These are phyloP conservation scores for Petrea volubilis DNA, from an alignment of 257 asterid genomes.

Conservation along the genomic window DNA sequence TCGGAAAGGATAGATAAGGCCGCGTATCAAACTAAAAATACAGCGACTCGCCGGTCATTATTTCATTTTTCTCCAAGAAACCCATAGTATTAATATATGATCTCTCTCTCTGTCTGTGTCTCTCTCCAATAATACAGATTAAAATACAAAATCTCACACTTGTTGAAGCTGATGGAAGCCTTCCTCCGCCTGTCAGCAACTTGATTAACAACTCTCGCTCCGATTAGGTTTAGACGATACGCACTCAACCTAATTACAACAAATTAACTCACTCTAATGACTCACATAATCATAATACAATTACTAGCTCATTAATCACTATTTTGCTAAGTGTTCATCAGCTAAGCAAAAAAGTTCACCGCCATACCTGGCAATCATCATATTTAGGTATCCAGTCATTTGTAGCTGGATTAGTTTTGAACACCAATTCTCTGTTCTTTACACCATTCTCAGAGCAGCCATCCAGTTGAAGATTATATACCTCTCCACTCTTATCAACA, in stretches of 20 bases:
- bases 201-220: conserved; percentile 34
- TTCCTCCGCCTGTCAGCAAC: background rate
- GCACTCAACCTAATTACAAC: conserved; percentile 21
- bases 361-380: conserved; percentile 35
- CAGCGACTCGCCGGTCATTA: no score
- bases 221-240: conserved; percentile 42
- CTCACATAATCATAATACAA: background rate
- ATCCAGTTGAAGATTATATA: conserved; percentile 21
- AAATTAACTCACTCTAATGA: background rate
- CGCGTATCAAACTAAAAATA: no score
- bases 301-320: background rate
- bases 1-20: no score
- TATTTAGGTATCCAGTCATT: conserved; percentile 46
- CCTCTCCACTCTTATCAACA: conserved; percentile 5
- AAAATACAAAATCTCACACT: background rate
- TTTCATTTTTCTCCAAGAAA: no score
- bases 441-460: conserved; percentile 15
- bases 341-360: background rate
- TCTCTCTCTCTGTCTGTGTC: no score
- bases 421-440: conserved; percentile 2
- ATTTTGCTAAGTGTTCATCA: background rate
- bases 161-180: background rate
- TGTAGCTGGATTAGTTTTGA: conserved; percentile 47
- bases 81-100: no score
- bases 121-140: background rate